Evolutionary conservation across 2,329 filamentous ascomycete species (phyloP).

Genomic region (Anthostomella pinea): DNA sequence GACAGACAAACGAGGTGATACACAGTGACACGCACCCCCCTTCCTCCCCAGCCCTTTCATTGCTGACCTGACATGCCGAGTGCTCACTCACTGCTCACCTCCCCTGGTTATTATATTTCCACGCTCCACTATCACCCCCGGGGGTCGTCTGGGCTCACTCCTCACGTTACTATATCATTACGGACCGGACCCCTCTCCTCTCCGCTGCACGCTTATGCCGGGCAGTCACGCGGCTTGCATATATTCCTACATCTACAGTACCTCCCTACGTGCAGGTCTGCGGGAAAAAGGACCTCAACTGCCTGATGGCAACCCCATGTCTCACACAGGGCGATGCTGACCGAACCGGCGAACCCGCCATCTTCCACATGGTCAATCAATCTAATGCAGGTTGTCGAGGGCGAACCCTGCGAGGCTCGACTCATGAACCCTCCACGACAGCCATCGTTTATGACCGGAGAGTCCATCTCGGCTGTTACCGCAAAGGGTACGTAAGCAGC

Average conservation of each 20-base stretch:
- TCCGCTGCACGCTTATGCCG: constrained; percentile 17
- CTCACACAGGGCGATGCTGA: constrained; percentile 11
- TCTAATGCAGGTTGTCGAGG: constrained; percentile 26
- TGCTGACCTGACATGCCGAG: no score
- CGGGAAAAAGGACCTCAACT: constrained; percentile 19
- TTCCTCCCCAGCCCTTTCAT: no score
- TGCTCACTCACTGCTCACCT: no score
- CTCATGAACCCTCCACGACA: no score
- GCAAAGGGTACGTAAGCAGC: constrained; percentile 7
- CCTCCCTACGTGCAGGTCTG: constrained; percentile 18
- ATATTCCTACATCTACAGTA: no score
- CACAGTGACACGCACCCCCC: no score
- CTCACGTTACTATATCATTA: constrained; percentile 5
- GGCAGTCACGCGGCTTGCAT: constrained; percentile 21
- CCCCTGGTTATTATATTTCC: no score
- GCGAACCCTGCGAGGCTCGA: constrained; percentile 9
- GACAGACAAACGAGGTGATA: no score
- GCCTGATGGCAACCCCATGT: constrained; percentile 21
- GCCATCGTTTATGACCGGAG: no score
- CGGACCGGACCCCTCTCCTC: background rate
- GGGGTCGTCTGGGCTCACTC: constrained; percentile 13
- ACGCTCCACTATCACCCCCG: no score
- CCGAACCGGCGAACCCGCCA: constrained; percentile 20
- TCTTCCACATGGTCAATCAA: constrained; percentile 23
- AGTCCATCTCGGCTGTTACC: constrained; percentile 2